A percentile compares a stretch with the other conserved stretches of the same genome.
These are phyloP conservation scores for Knufia petricola DNA, from an alignment of 2,329 filamentous ascomycete genomes.

Conservation along the genomic window DNA sequence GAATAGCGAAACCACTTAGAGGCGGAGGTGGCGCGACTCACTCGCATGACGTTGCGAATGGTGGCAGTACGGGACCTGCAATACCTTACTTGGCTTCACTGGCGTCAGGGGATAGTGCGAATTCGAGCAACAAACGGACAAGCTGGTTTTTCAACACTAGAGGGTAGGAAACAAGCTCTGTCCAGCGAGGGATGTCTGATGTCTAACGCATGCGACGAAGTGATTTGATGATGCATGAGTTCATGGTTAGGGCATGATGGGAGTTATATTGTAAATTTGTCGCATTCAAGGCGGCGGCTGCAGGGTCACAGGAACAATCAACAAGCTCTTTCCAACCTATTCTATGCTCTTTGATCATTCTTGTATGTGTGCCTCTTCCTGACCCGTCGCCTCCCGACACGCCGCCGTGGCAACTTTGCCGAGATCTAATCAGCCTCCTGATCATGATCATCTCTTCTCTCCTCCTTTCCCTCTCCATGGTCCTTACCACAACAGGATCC, in stretches of 20 bases:
- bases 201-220: constrained; percentile 4
- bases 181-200: constrained; percentile 1
- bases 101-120: constrained; percentile 57
- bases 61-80: constrained; percentile 27
- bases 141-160: constrained; percentile 40
- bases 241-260: not conserved
- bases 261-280: not conserved
- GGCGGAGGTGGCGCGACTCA: constrained; percentile 38
- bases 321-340: no score
- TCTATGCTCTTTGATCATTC: no score
- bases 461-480: no score
- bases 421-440: no score
- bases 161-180: not conserved
- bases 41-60: constrained; percentile 24
- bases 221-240: constrained; percentile 8
- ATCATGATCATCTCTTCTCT: no score
- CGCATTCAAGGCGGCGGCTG: no score
- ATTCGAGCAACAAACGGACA: constrained; percentile 54
- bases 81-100: constrained; percentile 34
- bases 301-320: not conserved
- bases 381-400: no score
- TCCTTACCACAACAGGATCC: no score
- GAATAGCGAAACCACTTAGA: constrained; percentile 57
- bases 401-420: no score
- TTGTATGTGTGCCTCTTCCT: no score